Evolutionary conservation across 169 alveolate genomes (phyloP).

Genomic region (Plasmodium berghei): DNA sequence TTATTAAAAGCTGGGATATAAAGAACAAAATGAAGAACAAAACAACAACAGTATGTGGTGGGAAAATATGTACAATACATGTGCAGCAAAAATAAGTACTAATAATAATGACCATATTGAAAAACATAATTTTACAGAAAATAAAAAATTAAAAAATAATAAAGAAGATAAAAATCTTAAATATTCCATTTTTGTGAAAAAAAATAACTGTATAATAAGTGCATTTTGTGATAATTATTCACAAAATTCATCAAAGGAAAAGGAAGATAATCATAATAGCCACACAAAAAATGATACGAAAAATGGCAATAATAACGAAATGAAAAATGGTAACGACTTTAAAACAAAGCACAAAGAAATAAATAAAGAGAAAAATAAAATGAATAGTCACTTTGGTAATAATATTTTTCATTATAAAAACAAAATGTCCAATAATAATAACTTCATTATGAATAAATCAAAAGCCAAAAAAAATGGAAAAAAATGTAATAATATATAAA

Average conservation of each 20-base stretch:
- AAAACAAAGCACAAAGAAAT: slow-evolving; percentile 6
- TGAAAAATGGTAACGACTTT: neutral
- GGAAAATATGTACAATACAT: slow-evolving; percentile 67
- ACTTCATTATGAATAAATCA: neutral
- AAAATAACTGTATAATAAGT: slow-evolving; percentile 10
- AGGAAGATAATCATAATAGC: neutral
- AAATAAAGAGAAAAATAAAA: neutral
- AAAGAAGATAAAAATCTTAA: neutral
- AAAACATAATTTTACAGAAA: neutral
- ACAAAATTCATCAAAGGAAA: neutral
- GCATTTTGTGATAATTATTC: neutral
- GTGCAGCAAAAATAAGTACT: slow-evolving; percentile 37
- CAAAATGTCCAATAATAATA: too few species aligned
- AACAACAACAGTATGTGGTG: slow-evolving; percentile 48
- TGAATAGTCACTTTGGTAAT: neutral
- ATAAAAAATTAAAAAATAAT: slow-evolving; percentile 14
- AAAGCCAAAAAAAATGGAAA: neutral
- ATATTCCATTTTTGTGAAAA: slow-evolving; percentile 55
- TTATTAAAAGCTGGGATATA: slow-evolving; percentile 50
- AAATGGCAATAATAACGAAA: neutral
- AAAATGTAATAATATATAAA: neutral
- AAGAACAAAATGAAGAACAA: slow-evolving; percentile 29
- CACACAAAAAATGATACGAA: neutral
- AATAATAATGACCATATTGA: neutral
- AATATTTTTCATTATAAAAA: neutral